Evolutionary conservation across 148 eudicot genomes (phyloP), one percentile per base, ranked within the genome.

Genomic region (Silene latifolia): DNA sequence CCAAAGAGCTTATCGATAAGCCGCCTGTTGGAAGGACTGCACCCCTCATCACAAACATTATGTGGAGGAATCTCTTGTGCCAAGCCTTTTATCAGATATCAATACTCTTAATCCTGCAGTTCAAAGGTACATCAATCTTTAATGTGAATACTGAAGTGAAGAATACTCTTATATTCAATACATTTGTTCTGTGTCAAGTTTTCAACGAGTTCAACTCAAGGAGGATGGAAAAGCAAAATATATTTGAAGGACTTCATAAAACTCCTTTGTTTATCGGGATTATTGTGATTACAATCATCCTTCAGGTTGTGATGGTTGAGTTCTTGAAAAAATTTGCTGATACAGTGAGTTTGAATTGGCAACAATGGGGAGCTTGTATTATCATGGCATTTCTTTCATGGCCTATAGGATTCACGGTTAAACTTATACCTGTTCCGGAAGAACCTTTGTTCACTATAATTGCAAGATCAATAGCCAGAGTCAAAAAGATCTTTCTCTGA

Each of bases 191-290:
- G 4, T 92, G 97, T 72, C 97, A 90, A 86, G 90, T 92, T 71
- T 92, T 92, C 79, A 90, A 90, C 25, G 95, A 88, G 72, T 90
- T 92, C 79, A 92, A 92, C 56, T 57, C 97, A n/a, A 83, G 97
- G 84, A 85, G 77, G 72, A 59, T 92, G 81, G 89, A 88, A 83
- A 84, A 85, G 80, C 77, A 81, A 80, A 92, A 90, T 72, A 85
- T 92, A 54, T 92, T 92, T 63, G 72, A 82, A 60, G 98, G 91
- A 21, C 63, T 92, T 20, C 86, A 71, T 17, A 67, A 29, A 70
- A 92, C 87, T 77, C 79, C 78, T 8, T 62, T 92, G 83, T 90
- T 92, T 83, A 32, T 90, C 0, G 96, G 90, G 71, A 90, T 92
- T 46, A 80, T 92, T 13, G 89, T 69, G 57, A 21, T 86, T 20